A percentile compares a stretch with the other conserved stretches of the same genome.
Evolutionary conservation across 148 eudicot genomes (phyloP).

Genomic region (Euryodendron excelsum): DNA sequence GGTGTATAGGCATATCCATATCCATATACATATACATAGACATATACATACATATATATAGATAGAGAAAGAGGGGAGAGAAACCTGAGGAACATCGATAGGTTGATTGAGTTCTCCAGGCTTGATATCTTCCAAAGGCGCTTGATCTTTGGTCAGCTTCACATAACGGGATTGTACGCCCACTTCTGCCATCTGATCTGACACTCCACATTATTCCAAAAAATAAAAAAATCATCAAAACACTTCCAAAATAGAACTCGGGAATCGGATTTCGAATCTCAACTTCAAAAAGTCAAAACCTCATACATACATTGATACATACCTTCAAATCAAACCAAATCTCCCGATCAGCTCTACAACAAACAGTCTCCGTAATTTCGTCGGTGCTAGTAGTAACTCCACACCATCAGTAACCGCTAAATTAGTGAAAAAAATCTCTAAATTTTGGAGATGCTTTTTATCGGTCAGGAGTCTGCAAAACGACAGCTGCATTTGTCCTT

Average conservation of each 20-base stretch:
- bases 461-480: too few relatives aligned
- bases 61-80: conserved; percentile 14
- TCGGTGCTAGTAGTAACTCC: too few relatives aligned
- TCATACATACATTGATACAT: too few relatives aligned
- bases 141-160: conserved; percentile 78
- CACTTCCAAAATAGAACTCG: background rate
- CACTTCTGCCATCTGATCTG: conserved; percentile 53
- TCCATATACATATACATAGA: background rate
- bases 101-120: conserved; percentile 99
- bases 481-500: too few relatives aligned
- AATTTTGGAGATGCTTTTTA: too few relatives aligned
- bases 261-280: background rate
- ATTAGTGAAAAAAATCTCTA: too few relatives aligned
- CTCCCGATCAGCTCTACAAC: too few relatives aligned
- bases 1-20: too few relatives aligned
- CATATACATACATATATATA: background rate
- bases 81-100: conserved; percentile 81
- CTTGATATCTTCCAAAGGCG: conserved; percentile 52
- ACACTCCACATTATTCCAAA: background rate
- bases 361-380: too few relatives aligned
- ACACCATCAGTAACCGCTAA: too few relatives aligned
- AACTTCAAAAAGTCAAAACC: background rate
- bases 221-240: background rate
- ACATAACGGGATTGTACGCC: conserved; percentile 59
- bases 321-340: background rate